Evolutionary conservation across 306 rosid species (phyloP).

Genomic region (Echinosophora koreensis): DNA sequence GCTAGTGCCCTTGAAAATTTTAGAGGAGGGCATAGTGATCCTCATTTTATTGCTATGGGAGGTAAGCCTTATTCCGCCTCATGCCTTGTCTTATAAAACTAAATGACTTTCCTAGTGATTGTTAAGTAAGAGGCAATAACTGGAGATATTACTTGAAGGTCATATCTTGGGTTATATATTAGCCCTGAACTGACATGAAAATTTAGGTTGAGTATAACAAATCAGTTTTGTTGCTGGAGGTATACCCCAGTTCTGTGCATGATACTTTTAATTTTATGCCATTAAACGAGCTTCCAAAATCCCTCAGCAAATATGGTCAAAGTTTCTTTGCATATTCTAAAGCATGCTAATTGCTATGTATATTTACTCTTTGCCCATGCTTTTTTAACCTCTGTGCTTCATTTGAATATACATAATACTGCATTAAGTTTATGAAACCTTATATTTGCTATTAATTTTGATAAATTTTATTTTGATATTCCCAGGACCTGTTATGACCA

Average conservation of each 20-base stretch:
- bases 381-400: constrained; percentile 31
- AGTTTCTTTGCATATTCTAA: constrained; percentile 41
- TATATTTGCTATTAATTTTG: constrained; percentile 31
- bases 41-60: constrained; percentile 91
- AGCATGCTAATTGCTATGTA: neutral
- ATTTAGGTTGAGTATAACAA: constrained; percentile 30
- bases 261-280: constrained; percentile 19
- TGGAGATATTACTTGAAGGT: constrained; percentile 33
- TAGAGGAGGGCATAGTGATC: constrained; percentile 94
- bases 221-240: constrained; percentile 24
- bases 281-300: constrained; percentile 19
- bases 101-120: constrained; percentile 17
- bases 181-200: constrained; percentile 33
- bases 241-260: constrained; percentile 23
- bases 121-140: constrained; percentile 42
- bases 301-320: constrained; percentile 31
- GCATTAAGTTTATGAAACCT: constrained; percentile 29
- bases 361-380: constrained; percentile 26
- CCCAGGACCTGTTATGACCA: constrained; percentile 89
- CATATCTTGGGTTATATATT: constrained; percentile 32
- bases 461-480: constrained; percentile 39
- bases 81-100: constrained; percentile 20
- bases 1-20: constrained; percentile 85
- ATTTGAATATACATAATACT: constrained; percentile 19
- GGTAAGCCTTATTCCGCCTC: constrained; percentile 57